These are phyloP conservation scores for Rickenella mellea DNA, from an alignment of 768 basidiomycete species.

Conservation along the genomic window DNA sequence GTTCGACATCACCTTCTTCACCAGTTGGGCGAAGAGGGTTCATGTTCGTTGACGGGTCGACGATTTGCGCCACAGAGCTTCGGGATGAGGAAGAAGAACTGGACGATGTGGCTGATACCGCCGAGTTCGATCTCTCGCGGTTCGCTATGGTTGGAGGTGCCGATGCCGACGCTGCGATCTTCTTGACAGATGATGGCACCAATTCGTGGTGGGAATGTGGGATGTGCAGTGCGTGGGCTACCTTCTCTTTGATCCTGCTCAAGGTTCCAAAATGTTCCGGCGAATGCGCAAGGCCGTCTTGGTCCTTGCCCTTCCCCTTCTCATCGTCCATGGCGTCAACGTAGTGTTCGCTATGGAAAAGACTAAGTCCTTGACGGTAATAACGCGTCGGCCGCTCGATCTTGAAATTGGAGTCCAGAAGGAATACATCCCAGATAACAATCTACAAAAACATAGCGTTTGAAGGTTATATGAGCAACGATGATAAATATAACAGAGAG, in stretches of 20 bases:
- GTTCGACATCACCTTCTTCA: slow-evolving; percentile 15
- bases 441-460: slow-evolving; percentile 39
- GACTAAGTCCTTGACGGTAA: slow-evolving; percentile 75
- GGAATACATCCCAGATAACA: slow-evolving; percentile 89
- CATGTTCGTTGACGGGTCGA: slow-evolving; percentile 73
- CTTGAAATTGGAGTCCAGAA: slow-evolving; percentile 80
- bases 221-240: background rate
- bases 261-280: slow-evolving; percentile 7
- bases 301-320: slow-evolving; percentile 6
- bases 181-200: slow-evolving; percentile 1
- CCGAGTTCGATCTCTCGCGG: slow-evolving; percentile 19
- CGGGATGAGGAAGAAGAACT: slow-evolving; percentile 17
- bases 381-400: slow-evolving; percentile 87
- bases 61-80: slow-evolving; percentile 27
- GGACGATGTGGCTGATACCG: slow-evolving; percentile 28
- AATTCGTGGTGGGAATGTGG: slow-evolving; percentile 6
- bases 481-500: too few species aligned
- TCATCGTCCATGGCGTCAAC: slow-evolving; percentile 16
- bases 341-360: slow-evolving; percentile 36
- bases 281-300: background rate
- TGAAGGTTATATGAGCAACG: background rate
- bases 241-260: slow-evolving; percentile 8
- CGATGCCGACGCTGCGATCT: slow-evolving; percentile 3
- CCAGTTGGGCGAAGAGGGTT: slow-evolving; percentile 36
- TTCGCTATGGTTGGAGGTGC: slow-evolving; percentile 10